Percentiles rank a stretch among this genome's conserved stretches.
These are phyloP conservation scores for Paecilomyces fulvus DNA, from an alignment of 2,329 filamentous ascomycete genomes.

Conservation along the genomic window DNA sequence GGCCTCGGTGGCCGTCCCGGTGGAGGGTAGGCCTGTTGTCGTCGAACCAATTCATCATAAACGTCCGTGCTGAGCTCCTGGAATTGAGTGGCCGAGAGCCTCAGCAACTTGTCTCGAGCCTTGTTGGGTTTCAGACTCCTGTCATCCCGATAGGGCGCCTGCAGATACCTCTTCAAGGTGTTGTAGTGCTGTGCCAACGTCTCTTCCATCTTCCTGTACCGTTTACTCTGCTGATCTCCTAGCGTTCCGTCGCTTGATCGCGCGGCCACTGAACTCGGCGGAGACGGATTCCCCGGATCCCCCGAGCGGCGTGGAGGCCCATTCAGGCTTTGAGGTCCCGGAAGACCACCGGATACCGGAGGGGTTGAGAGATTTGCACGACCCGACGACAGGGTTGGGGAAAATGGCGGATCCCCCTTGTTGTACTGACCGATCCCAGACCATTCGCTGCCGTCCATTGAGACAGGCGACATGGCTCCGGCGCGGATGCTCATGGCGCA, in stretches of 20 bases:
- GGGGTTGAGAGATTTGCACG: slow-evolving; percentile 53
- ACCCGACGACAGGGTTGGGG: slow-evolving; percentile 45
- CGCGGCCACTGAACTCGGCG: slow-evolving; percentile 68
- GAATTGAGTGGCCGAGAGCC: slow-evolving; percentile 86
- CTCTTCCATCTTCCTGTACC: slow-evolving; percentile 54
- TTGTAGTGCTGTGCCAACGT: slow-evolving; percentile 73
- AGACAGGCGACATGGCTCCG: slow-evolving; percentile 73
- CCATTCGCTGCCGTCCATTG: slow-evolving; percentile 75
- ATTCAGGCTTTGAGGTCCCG: slow-evolving; percentile 50
- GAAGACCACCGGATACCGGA: slow-evolving; percentile 54
- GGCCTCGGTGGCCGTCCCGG: slow-evolving; percentile 33
- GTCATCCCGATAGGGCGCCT: slow-evolving; percentile 62
- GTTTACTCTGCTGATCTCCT: slow-evolving; percentile 56
- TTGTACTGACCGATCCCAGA: slow-evolving; percentile 62
- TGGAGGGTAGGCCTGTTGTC: slow-evolving; percentile 58
- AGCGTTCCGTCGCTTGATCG: slow-evolving; percentile 69
- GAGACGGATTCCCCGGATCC: slow-evolving; percentile 52
- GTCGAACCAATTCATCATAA: slow-evolving; percentile 83
- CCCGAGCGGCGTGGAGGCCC: slow-evolving; percentile 17
- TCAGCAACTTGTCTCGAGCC: slow-evolving; percentile 86
- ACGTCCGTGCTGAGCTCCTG: slow-evolving; percentile 97
- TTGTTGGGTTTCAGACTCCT: slow-evolving; percentile 72
- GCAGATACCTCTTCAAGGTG: slow-evolving; percentile 68
- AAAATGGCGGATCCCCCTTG: slow-evolving; percentile 31
- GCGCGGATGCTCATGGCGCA: slow-evolving; percentile 59